These are phyloP conservation scores for Ciborinia camelliae DNA, from an alignment of 2,329 filamentous ascomycete species.

Conservation along the genomic window DNA sequence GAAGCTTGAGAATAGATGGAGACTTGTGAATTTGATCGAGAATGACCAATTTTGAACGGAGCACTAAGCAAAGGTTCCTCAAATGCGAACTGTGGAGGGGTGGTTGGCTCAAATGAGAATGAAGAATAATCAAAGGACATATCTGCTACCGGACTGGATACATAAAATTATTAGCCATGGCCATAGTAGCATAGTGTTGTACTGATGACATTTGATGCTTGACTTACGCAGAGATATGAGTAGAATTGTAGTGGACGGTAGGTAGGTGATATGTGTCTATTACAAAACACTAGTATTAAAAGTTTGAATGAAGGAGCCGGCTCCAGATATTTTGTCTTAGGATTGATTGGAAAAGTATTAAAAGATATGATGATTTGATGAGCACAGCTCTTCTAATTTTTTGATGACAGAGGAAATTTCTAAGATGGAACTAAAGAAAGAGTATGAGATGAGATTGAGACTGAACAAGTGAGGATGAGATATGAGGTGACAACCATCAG, in stretches of 20 bases:
- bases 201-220: neutral
- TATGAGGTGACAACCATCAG: constrained; percentile 11
- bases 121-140: constrained; percentile 57
- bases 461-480: constrained; percentile 25
- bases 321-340: constrained; percentile 30
- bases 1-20: constrained; percentile 64
- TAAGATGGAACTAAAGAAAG: constrained; percentile 31
- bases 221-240: constrained; percentile 29
- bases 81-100: constrained; percentile 53
- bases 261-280: constrained; percentile 23
- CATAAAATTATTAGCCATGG: constrained; percentile 22
- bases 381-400: constrained; percentile 33
- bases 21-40: constrained; percentile 39
- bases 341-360: constrained; percentile 26
- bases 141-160: constrained; percentile 54
- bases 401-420: constrained; percentile 31
- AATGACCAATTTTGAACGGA: constrained; percentile 43
- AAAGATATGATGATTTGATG: constrained; percentile 32
- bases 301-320: constrained; percentile 34
- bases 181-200: neutral
- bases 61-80: constrained; percentile 56
- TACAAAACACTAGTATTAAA: constrained; percentile 33
- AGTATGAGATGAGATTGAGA: constrained; percentile 30
- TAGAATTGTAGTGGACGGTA: constrained; percentile 17
- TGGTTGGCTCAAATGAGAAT: constrained; percentile 52